Evolutionary conservation across 163 green algal genomes (phyloP).

Genomic region (Chloromonas sp.): DNA sequence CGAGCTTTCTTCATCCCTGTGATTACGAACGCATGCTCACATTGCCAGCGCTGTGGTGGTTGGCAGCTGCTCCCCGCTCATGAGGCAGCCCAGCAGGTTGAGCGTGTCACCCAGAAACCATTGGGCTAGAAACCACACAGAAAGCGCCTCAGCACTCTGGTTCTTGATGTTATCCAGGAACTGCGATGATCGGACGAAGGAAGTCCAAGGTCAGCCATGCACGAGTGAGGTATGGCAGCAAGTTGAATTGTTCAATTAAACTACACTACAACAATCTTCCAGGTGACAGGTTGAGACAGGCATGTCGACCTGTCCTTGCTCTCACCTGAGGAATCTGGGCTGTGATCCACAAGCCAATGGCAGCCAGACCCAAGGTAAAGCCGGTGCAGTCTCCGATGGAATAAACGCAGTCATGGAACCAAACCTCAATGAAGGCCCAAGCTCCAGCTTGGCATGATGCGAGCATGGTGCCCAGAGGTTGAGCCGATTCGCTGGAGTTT

Average conservation of each 20-base stretch:
- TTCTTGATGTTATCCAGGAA: slow-evolving; percentile 76
- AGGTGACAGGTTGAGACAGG: background rate
- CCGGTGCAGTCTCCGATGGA: slow-evolving; percentile 53
- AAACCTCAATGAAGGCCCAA: slow-evolving; percentile 45
- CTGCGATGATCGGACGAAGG: slow-evolving; percentile 29
- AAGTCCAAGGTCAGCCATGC: background rate
- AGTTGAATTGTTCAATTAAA: background rate
- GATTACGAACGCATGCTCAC: background rate
- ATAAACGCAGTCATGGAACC: slow-evolving; percentile 74
- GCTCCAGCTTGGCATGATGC: slow-evolving; percentile 33
- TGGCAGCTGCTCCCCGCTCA: slow-evolving; percentile 76
- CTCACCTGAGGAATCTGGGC: slow-evolving; percentile 49
- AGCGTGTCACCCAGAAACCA: slow-evolving; percentile 64
- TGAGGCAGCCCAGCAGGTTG: slow-evolving; percentile 83
- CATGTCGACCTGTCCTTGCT: background rate
- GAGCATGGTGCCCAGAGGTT: no score
- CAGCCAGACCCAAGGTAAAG: slow-evolving; percentile 68
- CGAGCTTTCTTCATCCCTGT: no score
- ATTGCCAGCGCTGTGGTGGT: slow-evolving; percentile 82
- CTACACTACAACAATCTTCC: no score
- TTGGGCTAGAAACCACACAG: slow-evolving; percentile 79
- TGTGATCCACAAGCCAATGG: slow-evolving; percentile 79
- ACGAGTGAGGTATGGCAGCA: background rate
- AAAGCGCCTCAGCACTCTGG: slow-evolving; percentile 75
- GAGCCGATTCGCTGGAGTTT: no score